Conservation (phyloP, 2,329 filamentous ascomycete species). For the Colletotrichum plurivorum region DNA sequence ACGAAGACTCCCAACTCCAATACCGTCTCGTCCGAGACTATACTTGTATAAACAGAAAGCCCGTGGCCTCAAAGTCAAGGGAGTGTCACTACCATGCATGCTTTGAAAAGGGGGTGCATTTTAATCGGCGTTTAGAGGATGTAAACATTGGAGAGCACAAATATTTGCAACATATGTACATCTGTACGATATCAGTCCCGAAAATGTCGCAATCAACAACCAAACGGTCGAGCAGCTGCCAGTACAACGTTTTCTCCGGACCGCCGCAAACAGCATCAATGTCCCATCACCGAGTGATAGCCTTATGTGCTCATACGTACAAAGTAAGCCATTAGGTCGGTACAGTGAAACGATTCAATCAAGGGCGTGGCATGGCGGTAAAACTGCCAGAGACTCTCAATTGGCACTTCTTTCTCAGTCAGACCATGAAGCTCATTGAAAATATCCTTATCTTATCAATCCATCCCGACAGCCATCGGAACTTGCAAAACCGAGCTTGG, state of each 20-base stretch:
- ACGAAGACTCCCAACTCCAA: constrained; percentile 12
- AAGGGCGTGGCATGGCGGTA: too few relatives aligned
- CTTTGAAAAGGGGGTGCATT: constrained; percentile 15
- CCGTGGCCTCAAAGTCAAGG: background rate
- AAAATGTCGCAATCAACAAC: background rate
- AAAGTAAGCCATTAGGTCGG: too few relatives aligned
- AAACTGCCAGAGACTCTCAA: too few relatives aligned
- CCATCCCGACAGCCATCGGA: background rate
- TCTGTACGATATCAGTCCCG: constrained; percentile 10
- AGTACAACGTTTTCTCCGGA: too few relatives aligned
- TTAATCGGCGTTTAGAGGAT: constrained; percentile 22
- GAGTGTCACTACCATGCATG: constrained; percentile 1
- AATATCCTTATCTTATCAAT: constrained; percentile 11
- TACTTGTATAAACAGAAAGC: constrained; percentile 9
- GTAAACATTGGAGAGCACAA: constrained; percentile 1
- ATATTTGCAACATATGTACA: background rate
- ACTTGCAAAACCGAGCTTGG: constrained; percentile 1
- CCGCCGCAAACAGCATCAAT: too few relatives aligned
- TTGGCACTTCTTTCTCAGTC: too few relatives aligned
- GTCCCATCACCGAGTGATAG: too few relatives aligned
- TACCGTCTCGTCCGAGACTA: background rate
- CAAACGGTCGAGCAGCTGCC: too few relatives aligned
- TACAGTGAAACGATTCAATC: too few relatives aligned
- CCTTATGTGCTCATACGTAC: too few relatives aligned
- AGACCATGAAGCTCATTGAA: background rate